Percentiles rank a stretch among this genome's conserved stretches.
Evolutionary conservation across 495 filamentous ascomycete genomes (phyloP).

Genomic region (Penicillium manginii): DNA sequence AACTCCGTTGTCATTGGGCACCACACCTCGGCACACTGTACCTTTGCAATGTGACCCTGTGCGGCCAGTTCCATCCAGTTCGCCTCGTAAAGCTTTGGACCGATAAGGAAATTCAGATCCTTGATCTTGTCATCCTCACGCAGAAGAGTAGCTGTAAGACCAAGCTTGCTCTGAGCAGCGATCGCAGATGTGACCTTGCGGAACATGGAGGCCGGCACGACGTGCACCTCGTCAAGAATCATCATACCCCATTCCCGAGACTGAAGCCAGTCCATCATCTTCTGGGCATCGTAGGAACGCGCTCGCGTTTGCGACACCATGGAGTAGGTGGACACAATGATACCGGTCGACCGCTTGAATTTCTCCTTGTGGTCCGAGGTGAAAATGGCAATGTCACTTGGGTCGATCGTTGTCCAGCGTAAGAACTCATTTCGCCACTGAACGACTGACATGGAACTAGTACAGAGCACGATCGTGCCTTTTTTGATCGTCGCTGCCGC

Average conservation of each 20-base stretch:
- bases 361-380: slow-evolving; percentile 91
- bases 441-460: slow-evolving; percentile 95
- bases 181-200: slow-evolving; percentile 88
- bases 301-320: slow-evolving; percentile 93
- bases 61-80: slow-evolving; percentile 99
- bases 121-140: slow-evolving; percentile 98
- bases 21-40: slow-evolving; percentile 99
- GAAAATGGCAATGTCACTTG: slow-evolving; percentile 90
- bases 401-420: slow-evolving; percentile 97
- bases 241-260: slow-evolving; percentile 97
- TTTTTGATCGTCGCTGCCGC: slow-evolving; percentile 98
- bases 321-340: slow-evolving; percentile 96
- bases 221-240: slow-evolving; percentile 98
- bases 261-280: slow-evolving; percentile 96
- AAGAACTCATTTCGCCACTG: slow-evolving; percentile 97
- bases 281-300: slow-evolving; percentile 87
- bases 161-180: slow-evolving; percentile 94
- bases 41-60: slow-evolving; percentile 94
- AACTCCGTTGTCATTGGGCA: slow-evolving; percentile 99
- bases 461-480: slow-evolving; percentile 91
- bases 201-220: slow-evolving; percentile 96
- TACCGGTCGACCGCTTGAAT: slow-evolving; percentile 86
- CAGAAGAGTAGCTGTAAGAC: slow-evolving; percentile 90
- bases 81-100: slow-evolving; percentile 95
- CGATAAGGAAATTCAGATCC: slow-evolving; percentile 96